A percentile compares a stretch with the other conserved stretches of the same genome.
Conservation (phyloP, 768 basidiomycete species). For the Tulasnella sp. region DNA sequence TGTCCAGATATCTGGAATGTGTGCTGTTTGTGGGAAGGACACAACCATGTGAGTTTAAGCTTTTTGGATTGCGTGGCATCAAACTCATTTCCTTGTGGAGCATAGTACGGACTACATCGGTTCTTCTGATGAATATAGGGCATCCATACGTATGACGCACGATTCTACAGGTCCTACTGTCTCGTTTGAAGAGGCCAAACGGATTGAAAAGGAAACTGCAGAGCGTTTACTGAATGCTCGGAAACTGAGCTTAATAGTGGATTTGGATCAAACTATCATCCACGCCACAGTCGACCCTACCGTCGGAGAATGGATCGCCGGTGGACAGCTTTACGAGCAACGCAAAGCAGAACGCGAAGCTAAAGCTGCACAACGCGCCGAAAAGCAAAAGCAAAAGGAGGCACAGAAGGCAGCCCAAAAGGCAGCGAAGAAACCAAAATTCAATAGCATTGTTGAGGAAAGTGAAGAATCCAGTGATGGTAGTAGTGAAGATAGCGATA, state of each 20-base stretch:
- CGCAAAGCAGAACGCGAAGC: slow-evolving; percentile 30
- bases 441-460: slow-evolving; percentile 20
- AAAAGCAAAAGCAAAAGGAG: neutral
- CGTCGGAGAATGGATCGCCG: slow-evolving; percentile 90
- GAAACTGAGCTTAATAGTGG: slow-evolving; percentile 89
- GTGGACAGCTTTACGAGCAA: slow-evolving; percentile 70
- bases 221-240: slow-evolving; percentile 58
- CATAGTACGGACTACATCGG: slow-evolving; percentile 72
- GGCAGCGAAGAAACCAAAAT: slow-evolving; percentile 25
- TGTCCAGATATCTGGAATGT: slow-evolving; percentile 82
- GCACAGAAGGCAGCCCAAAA: neutral
- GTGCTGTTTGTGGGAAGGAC: slow-evolving; percentile 90
- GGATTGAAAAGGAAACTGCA: slow-evolving; percentile 74
- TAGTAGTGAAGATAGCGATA: slow-evolving; percentile 17
- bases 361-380: neutral
- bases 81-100: no score
- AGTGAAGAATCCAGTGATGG: slow-evolving; percentile 25
- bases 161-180: slow-evolving; percentile 84
- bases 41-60: slow-evolving; percentile 60
- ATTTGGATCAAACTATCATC: slow-evolving; percentile 97
- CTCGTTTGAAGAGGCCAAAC: slow-evolving; percentile 80
- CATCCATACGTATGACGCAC: slow-evolving; percentile 89
- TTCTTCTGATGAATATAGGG: slow-evolving; percentile 72
- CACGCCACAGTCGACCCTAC: slow-evolving; percentile 98
- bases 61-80: neutral